A percentile compares a stretch with the other conserved stretches of the same genome.
phyloP scores from a whole-genome alignment of 2,329 filamentous ascomycete genomes.

The Colletotrichum sp. region DNA sequence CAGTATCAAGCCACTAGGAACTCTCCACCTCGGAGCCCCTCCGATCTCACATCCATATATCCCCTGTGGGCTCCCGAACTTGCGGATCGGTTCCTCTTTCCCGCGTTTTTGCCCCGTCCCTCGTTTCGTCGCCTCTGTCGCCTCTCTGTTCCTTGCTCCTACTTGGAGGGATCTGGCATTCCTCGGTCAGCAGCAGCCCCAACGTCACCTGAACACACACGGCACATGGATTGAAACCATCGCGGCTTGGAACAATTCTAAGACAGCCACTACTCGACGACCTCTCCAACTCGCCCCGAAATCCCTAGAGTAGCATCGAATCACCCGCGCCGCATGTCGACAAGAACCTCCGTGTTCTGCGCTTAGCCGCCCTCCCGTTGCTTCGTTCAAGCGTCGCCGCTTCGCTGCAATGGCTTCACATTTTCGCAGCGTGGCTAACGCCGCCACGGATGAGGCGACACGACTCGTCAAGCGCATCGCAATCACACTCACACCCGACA shows the following conservation, averaged over 20 bases:
- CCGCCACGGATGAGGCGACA: conserved; percentile 37
- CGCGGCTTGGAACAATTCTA: not conserved
- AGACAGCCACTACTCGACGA: not conserved
- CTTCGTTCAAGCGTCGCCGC: conserved; percentile 22
- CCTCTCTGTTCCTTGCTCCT: conserved; percentile 1
- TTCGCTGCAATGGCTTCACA: conserved; percentile 43
- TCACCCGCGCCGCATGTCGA: conserved; percentile 28
- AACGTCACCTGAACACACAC: not conserved
- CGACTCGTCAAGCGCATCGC: conserved; percentile 59
- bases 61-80: conserved; percentile 6
- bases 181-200: conserved; percentile 9
- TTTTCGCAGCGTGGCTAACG: conserved; percentile 35
- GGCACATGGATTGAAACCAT: not conserved
- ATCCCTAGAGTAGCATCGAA: not conserved
- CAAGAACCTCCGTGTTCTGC: conserved; percentile 24
- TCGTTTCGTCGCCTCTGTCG: conserved; percentile 16
- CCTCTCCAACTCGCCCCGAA: not conserved
- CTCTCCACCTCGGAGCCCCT: conserved; percentile 4
- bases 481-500: conserved; percentile 64
- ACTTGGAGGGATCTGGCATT: conserved; percentile 29
- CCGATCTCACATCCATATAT: conserved; percentile 26
- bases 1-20: conserved; percentile 7
- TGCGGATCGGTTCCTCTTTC: not conserved
- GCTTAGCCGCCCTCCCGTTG: conserved; percentile 27
- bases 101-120: conserved; percentile 12